Evolutionary conservation across 768 basidiomycete genomes (phyloP).

Genomic region (Pleurotus citrinopileatus): DNA sequence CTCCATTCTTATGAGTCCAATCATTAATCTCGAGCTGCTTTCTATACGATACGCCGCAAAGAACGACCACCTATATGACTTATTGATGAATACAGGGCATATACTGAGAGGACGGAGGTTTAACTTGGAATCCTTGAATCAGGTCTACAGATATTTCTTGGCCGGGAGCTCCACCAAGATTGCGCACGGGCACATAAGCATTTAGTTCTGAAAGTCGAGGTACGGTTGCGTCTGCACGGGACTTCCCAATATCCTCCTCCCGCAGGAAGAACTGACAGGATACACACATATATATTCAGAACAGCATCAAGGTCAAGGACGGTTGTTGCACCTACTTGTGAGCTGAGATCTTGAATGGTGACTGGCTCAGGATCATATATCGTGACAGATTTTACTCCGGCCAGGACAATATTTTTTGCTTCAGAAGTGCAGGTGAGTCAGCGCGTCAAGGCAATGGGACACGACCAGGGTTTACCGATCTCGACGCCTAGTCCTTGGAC

Average conservation of each 20-base stretch:
- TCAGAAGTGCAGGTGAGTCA: too few relatives aligned
- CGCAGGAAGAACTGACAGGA: conserved; percentile 86
- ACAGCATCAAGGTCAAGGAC: too few relatives aligned
- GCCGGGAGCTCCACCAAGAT: conserved; percentile 76
- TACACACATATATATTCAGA: too few relatives aligned
- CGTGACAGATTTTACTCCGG: conserved; percentile 97
- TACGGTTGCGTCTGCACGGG: conserved; percentile 81
- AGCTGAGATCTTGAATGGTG: conserved; percentile 84
- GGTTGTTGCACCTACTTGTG: conserved; percentile 59
- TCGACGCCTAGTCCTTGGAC: conserved; percentile 92
- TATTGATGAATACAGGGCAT: conserved; percentile 12
- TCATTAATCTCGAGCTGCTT: conserved; percentile 95
- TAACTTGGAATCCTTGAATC: conserved; percentile 86
- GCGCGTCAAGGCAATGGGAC: conserved; percentile 6
- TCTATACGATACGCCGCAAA: conserved; percentile 71
- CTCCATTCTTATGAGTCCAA: conserved; percentile 86
- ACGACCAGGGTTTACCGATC: conserved; percentile 61
- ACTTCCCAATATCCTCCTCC: conserved; percentile 80
- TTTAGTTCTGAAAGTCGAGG: conserved; percentile 94
- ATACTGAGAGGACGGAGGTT: conserved; percentile 16
- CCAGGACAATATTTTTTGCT: conserved; percentile 95
- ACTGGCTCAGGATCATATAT: conserved; percentile 92
- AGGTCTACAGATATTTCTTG: conserved; percentile 78
- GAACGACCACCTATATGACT: conserved; percentile 71
- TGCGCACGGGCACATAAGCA: conserved; percentile 90